phyloP scores from a whole-genome alignment of 768 basidiomycete species.

The Gloeopeniophorella convolvens region DNA sequence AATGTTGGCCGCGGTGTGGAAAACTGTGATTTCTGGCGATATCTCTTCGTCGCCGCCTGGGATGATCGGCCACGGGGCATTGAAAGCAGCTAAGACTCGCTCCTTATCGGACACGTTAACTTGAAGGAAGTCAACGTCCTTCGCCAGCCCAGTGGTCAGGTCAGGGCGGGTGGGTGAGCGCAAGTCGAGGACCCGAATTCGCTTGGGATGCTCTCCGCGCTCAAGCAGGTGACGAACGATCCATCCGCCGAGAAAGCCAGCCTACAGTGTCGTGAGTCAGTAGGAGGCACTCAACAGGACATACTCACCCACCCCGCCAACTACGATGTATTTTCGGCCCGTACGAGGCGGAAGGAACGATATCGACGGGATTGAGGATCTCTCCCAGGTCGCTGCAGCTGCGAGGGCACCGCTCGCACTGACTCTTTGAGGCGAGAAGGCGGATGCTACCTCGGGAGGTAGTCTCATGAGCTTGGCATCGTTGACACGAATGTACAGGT shows the following conservation, averaged over 20 bases:
- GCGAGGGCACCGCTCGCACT: constrained; percentile 36
- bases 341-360: constrained; percentile 59
- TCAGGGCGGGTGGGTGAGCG: constrained; percentile 53
- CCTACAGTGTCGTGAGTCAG: constrained; percentile 32
- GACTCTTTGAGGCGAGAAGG: constrained; percentile 48
- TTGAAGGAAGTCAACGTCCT: constrained; percentile 49
- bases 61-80: constrained; percentile 48
- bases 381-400: constrained; percentile 33
- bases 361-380: constrained; percentile 31
- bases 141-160: constrained; percentile 44
- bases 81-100: constrained; percentile 56
- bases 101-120: constrained; percentile 50
- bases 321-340: constrained; percentile 67
- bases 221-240: constrained; percentile 60
- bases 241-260: constrained; percentile 76
- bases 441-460: constrained; percentile 38
- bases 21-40: constrained; percentile 51
- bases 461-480: constrained; percentile 46
- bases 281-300: neutral
- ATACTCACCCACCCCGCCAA: constrained; percentile 55
- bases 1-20: constrained; percentile 73
- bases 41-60: constrained; percentile 14
- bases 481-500: constrained; percentile 43
- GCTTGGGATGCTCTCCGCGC: constrained; percentile 62
- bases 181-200: constrained; percentile 63